A percentile compares a stretch with the other conserved stretches of the same genome.
These are phyloP conservation scores for Candida sanyaensis DNA, from an alignment of 1,139 yeast genomes.

Conservation along the genomic window DNA sequence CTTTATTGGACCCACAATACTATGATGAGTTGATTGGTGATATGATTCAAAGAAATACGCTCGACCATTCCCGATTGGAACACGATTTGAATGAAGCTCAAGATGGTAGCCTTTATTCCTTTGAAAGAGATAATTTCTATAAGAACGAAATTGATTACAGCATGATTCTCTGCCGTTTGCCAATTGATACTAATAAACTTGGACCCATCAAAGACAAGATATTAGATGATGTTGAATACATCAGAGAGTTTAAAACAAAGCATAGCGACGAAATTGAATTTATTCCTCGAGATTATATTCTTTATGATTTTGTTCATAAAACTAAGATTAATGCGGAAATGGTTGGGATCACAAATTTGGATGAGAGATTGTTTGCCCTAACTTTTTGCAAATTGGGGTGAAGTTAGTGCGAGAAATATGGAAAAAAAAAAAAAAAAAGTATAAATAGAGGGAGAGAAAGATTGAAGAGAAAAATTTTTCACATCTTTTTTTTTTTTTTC, in stretches of 20 bases:
- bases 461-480: neutral
- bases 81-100: neutral
- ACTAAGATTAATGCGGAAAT: slow-evolving; percentile 9
- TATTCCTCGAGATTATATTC: slow-evolving; percentile 10
- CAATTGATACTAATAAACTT: neutral
- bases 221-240: slow-evolving; percentile 6
- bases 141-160: slow-evolving; percentile 21
- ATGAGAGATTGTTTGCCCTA: slow-evolving; percentile 6
- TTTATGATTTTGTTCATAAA: slow-evolving; percentile 8
- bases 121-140: slow-evolving; percentile 32
- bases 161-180: slow-evolving; percentile 4
- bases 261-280: slow-evolving; percentile 3
- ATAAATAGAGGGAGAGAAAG: neutral
- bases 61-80: slow-evolving; percentile 5
- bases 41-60: slow-evolving; percentile 9
- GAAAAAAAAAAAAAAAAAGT: neutral
- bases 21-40: slow-evolving; percentile 3
- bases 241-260: slow-evolving; percentile 3
- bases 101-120: slow-evolving; percentile 25
- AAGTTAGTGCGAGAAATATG: neutral
- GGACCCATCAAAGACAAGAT: slow-evolving; percentile 5
- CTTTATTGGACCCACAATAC: slow-evolving; percentile 2
- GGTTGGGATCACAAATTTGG: slow-evolving; percentile 4
- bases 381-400: slow-evolving; percentile 8
- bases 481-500: slow-evolving; percentile 3